Conservation (phyloP, 176 grass and related monocot species). For the Saccharum officinarum region DNA sequence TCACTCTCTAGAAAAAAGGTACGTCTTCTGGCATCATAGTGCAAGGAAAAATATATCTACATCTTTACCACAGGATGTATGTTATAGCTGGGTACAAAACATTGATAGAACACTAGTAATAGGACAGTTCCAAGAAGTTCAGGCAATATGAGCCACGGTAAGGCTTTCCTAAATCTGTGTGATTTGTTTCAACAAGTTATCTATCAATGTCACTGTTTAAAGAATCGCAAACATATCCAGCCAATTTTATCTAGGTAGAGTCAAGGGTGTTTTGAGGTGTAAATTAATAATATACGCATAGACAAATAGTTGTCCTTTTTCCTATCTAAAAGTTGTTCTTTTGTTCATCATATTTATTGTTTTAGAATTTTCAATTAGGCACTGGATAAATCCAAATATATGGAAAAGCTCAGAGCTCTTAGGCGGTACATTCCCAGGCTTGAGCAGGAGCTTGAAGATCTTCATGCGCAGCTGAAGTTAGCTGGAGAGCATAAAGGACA, state of each 20-base stretch:
- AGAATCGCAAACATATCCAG: neutral
- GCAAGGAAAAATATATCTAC: slow-evolving; percentile 9
- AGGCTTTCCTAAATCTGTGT: slow-evolving; percentile 15
- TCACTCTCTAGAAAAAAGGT: slow-evolving; percentile 92
- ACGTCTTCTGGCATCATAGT: neutral
- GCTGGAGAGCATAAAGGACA: slow-evolving; percentile 43
- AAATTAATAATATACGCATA: neutral
- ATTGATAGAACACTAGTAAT: neutral
- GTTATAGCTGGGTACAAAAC: neutral
- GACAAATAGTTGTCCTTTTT: neutral
- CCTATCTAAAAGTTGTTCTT: neutral
- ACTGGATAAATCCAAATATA: slow-evolving; percentile 92
- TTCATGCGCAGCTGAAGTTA: slow-evolving; percentile 76
- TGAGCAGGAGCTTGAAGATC: slow-evolving; percentile 82
- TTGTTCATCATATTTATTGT: neutral
- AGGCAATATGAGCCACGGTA: neutral
- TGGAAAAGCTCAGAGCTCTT: slow-evolving; percentile 57
- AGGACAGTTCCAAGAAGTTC: neutral
- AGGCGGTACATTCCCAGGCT: slow-evolving; percentile 83
- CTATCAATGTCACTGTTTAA: neutral
- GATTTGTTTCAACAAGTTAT: neutral
- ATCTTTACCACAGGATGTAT: slow-evolving; percentile 12
- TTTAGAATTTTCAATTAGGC: slow-evolving; percentile 54
- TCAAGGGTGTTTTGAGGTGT: neutral
- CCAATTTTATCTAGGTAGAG: slow-evolving; percentile 10